A percentile compares a stretch with the other conserved stretches of the same genome.
Conservation (phyloP, 2,329 filamentous ascomycete genomes). For the Alternaria arbusti region DNA sequence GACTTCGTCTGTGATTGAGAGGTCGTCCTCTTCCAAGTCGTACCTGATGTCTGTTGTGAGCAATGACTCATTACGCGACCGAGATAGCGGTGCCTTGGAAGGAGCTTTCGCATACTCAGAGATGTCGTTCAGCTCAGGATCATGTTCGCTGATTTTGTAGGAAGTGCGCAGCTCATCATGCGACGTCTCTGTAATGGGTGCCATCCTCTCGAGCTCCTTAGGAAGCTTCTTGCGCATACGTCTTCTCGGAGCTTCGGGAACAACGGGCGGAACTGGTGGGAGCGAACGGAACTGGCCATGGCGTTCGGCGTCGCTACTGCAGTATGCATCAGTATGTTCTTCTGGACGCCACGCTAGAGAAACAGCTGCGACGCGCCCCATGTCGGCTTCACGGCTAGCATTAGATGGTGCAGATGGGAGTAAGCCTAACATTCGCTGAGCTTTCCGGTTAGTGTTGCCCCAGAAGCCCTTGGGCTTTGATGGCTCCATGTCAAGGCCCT, state of each 20-base stretch:
- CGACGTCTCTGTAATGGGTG: constrained; percentile 34
- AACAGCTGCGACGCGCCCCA: not conserved
- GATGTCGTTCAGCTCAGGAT: constrained; percentile 24
- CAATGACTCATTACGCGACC: not conserved
- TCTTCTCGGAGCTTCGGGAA: constrained; percentile 2
- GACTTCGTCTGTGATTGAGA: constrained; percentile 15
- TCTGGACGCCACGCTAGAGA: not conserved
- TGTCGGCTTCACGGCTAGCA: constrained; percentile 5
- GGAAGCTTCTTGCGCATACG: constrained; percentile 16
- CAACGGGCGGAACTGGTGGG: constrained; percentile 1
- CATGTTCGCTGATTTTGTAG: constrained; percentile 16
- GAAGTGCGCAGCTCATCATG: constrained; percentile 18
- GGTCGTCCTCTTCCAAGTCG: constrained; percentile 15
- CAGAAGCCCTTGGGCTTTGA: constrained; percentile 12
- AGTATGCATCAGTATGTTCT: constrained; percentile 8
- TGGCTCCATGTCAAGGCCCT: constrained; percentile 10
- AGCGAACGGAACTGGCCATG: not conserved
- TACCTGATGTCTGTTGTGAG: not conserved
- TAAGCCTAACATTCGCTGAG: constrained; percentile 19
- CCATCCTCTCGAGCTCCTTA: constrained; percentile 28
- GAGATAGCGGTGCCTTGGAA: not conserved
- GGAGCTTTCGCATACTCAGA: constrained; percentile 20
- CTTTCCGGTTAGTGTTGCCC: constrained; percentile 16
- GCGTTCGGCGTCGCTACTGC: constrained; percentile 15
- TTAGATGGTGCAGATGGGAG: constrained; percentile 8